A percentile compares a stretch with the other conserved stretches of the same genome.
Conservation (phyloP, 768 basidiomycete species). For the Boletus huronensis region DNA sequence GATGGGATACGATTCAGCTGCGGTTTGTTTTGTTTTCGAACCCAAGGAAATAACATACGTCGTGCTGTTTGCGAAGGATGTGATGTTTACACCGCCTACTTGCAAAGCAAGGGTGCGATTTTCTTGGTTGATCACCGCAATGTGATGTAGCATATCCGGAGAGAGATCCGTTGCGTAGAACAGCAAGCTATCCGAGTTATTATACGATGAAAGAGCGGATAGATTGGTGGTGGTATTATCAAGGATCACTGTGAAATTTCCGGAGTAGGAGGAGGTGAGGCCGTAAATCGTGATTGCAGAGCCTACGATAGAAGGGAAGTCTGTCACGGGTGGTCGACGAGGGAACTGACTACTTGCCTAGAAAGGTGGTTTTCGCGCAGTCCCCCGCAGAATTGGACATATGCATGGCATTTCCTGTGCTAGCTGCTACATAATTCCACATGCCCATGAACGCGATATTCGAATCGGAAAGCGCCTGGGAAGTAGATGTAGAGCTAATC, state of each 20-base stretch:
- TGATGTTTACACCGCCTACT: slow-evolving; percentile 49
- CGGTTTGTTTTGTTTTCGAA: neutral
- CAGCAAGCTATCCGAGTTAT: slow-evolving; percentile 49
- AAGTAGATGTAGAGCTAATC: slow-evolving; percentile 34
- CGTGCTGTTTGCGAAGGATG: slow-evolving; percentile 33
- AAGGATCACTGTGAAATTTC: slow-evolving; percentile 56
- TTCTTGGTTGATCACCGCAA: slow-evolving; percentile 56
- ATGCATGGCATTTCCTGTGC: slow-evolving; percentile 29
- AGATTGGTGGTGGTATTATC: slow-evolving; percentile 47
- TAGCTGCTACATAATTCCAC: slow-evolving; percentile 47
- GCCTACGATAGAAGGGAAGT: slow-evolving; percentile 38
- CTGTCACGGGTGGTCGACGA: neutral
- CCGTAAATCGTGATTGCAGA: slow-evolving; percentile 60
- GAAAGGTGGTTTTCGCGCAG: slow-evolving; percentile 40
- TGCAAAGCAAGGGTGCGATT: slow-evolving; percentile 47
- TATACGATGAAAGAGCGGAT: slow-evolving; percentile 53
- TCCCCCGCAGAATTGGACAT: slow-evolving; percentile 44
- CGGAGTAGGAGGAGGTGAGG: slow-evolving; percentile 52
- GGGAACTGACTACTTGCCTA: slow-evolving; percentile 37
- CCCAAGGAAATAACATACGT: slow-evolving; percentile 28
- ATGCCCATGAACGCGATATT: slow-evolving; percentile 49
- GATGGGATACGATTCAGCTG: slow-evolving; percentile 5
- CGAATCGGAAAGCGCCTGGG: slow-evolving; percentile 41
- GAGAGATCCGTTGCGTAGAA: slow-evolving; percentile 65
- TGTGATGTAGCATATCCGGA: slow-evolving; percentile 42